These are phyloP conservation scores for Arthroderma sp. DNA, from an alignment of 2,329 filamentous ascomycete genomes.

Conservation along the genomic window DNA sequence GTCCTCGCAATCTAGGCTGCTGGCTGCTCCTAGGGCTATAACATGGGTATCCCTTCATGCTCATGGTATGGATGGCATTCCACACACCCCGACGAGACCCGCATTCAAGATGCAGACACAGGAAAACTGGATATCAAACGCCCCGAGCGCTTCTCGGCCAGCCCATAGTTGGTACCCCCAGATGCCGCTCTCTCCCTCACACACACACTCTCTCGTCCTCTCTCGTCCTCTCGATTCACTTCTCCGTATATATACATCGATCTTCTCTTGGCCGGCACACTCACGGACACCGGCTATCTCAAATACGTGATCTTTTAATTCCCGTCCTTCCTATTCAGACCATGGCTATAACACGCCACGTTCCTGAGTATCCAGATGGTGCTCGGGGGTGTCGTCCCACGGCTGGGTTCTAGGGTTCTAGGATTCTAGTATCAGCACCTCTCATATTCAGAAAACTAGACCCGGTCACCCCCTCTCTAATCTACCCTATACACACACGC, in stretches of 20 bases:
- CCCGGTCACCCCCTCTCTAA: background rate
- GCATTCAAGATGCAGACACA: background rate
- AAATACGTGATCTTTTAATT: background rate
- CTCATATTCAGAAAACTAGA: background rate
- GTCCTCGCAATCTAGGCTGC: background rate
- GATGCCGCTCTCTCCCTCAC: background rate
- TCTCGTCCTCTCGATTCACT: background rate
- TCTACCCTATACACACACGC: background rate
- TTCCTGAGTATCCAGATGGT: background rate
- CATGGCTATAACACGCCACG: background rate
- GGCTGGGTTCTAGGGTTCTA: constrained; percentile 2
- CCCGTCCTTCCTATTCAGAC: constrained; percentile 1
- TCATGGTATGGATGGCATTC: constrained; percentile 1
- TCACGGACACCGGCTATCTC: background rate
- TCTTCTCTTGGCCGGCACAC: background rate
- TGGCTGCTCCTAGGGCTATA: background rate
- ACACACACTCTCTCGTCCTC: background rate
- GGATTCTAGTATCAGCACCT: background rate
- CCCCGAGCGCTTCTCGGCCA: constrained; percentile 2
- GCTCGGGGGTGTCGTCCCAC: background rate
- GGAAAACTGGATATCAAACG: constrained; percentile 2
- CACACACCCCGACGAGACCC: constrained; percentile 1
- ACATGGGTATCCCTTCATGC: constrained; percentile 6
- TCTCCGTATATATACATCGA: background rate
- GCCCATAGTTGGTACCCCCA: background rate